Conservation (phyloP, 768 basidiomycete genomes). For the Phlebiopsis gigantea region DNA sequence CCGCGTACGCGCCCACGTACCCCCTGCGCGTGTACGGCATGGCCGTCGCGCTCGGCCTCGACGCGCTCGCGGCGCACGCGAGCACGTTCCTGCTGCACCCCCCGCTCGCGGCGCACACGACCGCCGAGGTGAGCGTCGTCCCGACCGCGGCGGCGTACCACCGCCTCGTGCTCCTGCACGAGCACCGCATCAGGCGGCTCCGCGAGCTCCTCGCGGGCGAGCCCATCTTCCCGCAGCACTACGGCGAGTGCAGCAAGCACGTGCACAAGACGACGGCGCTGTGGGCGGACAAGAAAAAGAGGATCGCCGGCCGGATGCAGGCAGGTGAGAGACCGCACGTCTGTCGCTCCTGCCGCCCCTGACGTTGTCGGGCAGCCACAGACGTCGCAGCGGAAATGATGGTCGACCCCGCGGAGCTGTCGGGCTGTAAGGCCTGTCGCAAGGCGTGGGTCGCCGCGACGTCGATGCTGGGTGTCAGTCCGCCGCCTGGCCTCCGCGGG, state of each 20-base stretch:
- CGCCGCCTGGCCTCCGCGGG: conserved; percentile 1
- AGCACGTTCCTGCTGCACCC: conserved; percentile 50
- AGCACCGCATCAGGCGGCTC: conserved; percentile 47
- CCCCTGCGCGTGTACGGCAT: conserved; percentile 61
- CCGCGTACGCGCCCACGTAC: conserved; percentile 42
- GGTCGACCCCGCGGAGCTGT: conserved; percentile 38
- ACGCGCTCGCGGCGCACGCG: conserved; percentile 47
- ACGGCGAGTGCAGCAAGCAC: conserved; percentile 57
- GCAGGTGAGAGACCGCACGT: conserved; percentile 34
- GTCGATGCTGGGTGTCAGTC: conserved; percentile 60
- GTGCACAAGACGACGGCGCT: conserved; percentile 33
- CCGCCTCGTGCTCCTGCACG: conserved; percentile 54
- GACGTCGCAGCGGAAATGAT: conserved; percentile 69
- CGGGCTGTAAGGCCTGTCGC: conserved; percentile 45
- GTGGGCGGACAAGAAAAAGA: conserved; percentile 50
- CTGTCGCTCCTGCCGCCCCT: neutral
- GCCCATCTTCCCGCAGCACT: conserved; percentile 69
- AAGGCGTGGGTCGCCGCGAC: conserved; percentile 62
- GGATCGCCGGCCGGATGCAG: conserved; percentile 43
- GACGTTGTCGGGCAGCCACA: conserved; percentile 37
- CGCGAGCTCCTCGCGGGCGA: conserved; percentile 49
- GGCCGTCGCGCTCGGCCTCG: conserved; percentile 39
- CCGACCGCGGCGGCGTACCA: conserved; percentile 62
- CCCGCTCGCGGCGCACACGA: conserved; percentile 50
- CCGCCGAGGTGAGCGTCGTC: conserved; percentile 45